Evolutionary conservation across 345 rosid species (phyloP), one percentile per base, ranked within the genome.

Genomic region (Eucalyptus cloeziana): DNA sequence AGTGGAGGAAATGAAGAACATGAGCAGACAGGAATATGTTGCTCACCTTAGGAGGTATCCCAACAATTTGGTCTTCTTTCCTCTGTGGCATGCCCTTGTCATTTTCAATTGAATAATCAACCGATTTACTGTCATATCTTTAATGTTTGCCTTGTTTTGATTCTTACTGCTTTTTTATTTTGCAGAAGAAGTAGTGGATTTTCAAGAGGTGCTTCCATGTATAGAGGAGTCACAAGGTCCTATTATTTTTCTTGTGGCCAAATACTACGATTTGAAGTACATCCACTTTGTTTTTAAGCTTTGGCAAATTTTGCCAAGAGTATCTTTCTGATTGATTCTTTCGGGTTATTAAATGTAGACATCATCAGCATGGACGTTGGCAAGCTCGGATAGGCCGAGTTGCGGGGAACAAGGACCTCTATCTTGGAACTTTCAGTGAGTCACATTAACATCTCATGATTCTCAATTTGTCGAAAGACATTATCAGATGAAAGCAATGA

Each of bases 301-400:
- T 40, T 43, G 43, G 27, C 85, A 76, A 76, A 21, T 21, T 76
- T 76, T 40, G 83, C 47, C 45, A 40, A 76, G 30, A 37, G 85
- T 40, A 86, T 50, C 64, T 89, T 89, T 92, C 49, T 90, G 76
- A 76, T 76, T 43, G 44, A 76, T 76, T 76, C 47, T 76, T 40
- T 76, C 27, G 47, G 24, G 81, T 91, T 87, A 7, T 76, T 62
- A 86, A 64, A 89, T 43, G 12, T 92, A 96, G 99, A 81, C 97
- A 98, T 88, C 99, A 98, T 89, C 99, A 98, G 83, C 99, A 98
- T 91, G 99, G 99, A 89, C 96, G 99, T 92, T 98, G 99, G 99
- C 99, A 98, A 90, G 99, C 99, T 90, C 93, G 99, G 86, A 98
- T 98, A 5, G 99, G 99, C 56, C 94, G 99, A 93, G 99, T 98